These are phyloP conservation scores for Fragaria vesca DNA, from an alignment of 306 rosid genomes.

Conservation along the genomic window DNA sequence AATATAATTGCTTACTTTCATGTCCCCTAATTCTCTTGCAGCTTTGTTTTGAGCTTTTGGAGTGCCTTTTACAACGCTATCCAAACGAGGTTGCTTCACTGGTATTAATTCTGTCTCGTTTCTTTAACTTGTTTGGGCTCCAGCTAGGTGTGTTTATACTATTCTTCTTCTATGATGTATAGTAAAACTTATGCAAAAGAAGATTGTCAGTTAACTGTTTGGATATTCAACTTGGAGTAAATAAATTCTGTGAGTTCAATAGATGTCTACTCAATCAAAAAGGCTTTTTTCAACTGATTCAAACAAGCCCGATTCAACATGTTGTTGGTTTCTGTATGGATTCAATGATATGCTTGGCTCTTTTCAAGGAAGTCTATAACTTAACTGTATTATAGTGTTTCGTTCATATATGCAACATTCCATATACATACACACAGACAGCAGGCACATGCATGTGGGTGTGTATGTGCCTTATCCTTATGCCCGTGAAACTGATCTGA, in stretches of 20 bases:
- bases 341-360: background rate
- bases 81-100: conserved; percentile 57
- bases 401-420: no score
- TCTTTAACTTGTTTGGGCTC: conserved; percentile 30
- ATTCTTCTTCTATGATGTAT: conserved; percentile 9
- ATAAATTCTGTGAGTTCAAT: no score
- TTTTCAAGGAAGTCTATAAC: background rate
- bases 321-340: background rate
- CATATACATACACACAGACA: background rate
- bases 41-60: conserved; percentile 91
- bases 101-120: conserved; percentile 45
- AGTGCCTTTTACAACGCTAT: conserved; percentile 57
- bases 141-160: background rate
- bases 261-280: background rate
- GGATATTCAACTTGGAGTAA: background rate
- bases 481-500: background rate
- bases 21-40: conserved; percentile 43
- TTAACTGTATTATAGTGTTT: conserved; percentile 9
- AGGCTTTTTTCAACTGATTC: background rate
- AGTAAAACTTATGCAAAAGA: background rate
- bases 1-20: conserved; percentile 18
- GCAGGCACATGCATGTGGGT: background rate
- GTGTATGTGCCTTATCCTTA: background rate
- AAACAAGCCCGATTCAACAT: no score
- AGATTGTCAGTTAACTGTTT: background rate